Conservation (phyloP, 2,329 filamentous ascomycete genomes). For the Aureobasidium zeae region DNA sequence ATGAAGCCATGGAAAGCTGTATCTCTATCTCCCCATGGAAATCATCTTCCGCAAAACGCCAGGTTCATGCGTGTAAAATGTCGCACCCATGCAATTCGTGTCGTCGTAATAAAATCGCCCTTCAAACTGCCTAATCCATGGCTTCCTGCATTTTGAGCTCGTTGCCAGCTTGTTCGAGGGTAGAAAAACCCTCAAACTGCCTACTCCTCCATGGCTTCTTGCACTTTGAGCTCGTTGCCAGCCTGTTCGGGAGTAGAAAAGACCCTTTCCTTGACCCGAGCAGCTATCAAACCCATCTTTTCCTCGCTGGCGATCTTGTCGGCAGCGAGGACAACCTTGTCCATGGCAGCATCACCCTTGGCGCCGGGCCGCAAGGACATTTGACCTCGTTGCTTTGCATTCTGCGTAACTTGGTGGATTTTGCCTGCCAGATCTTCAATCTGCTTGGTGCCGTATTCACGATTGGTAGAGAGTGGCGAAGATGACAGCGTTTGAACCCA, state of each 20-base stretch:
- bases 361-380: constrained; percentile 21
- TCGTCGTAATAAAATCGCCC: not conserved
- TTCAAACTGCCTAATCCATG: constrained; percentile 16
- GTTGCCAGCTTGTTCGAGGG: constrained; percentile 17
- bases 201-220: constrained; percentile 18
- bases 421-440: constrained; percentile 82
- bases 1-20: no score
- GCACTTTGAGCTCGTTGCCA: constrained; percentile 16
- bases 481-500: constrained; percentile 95
- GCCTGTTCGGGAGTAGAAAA: constrained; percentile 34
- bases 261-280: constrained; percentile 54
- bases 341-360: constrained; percentile 41
- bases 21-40: no score
- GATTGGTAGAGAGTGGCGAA: constrained; percentile 80
- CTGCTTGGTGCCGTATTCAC: constrained; percentile 86
- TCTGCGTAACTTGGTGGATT: constrained; percentile 45
- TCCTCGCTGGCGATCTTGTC: constrained; percentile 54
- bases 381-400: constrained; percentile 23
- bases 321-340: constrained; percentile 53
- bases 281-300: constrained; percentile 52
- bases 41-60: no score
- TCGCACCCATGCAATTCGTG: constrained; percentile 15
- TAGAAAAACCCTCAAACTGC: no score
- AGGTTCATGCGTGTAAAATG: not conserved
- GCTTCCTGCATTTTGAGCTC: constrained; percentile 19